These are phyloP conservation scores for Penicillium coffeae DNA, from an alignment of 495 filamentous ascomycete species.

Conservation along the genomic window DNA sequence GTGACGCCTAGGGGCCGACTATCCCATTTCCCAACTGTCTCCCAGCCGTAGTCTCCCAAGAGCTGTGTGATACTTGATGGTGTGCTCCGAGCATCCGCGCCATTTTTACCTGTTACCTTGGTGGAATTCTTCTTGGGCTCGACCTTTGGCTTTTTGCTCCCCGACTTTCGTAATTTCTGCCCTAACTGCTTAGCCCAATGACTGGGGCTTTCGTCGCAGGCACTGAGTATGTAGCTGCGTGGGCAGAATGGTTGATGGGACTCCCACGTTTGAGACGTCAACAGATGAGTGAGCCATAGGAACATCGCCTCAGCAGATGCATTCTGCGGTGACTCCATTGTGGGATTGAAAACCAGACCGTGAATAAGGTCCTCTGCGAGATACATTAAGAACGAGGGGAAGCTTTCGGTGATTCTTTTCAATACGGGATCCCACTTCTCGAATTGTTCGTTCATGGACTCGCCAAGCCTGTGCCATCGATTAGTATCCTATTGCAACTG, in stretches of 20 bases:
- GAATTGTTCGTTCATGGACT: constrained; percentile 27
- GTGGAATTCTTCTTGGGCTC: neutral
- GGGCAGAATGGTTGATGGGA: constrained; percentile 25
- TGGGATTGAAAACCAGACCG: constrained; percentile 22
- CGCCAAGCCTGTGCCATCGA: constrained; percentile 24
- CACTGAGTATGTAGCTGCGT: constrained; percentile 28
- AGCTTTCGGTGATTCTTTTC: constrained; percentile 25
- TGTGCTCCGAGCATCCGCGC: neutral
- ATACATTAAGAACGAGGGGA: constrained; percentile 29
- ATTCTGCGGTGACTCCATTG: constrained; percentile 15
- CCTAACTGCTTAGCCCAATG: constrained; percentile 30
- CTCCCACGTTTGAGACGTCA: constrained; percentile 33
- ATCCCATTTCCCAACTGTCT: constrained; percentile 29
- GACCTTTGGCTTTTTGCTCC: neutral
- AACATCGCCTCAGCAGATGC: constrained; percentile 29
- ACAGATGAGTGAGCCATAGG: constrained; percentile 41
- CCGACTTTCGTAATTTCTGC: constrained; percentile 14
- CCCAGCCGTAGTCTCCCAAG: constrained; percentile 34
- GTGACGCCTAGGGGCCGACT: constrained; percentile 34
- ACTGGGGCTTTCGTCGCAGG: constrained; percentile 30
- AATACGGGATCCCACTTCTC: constrained; percentile 36
- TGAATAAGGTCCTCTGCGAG: constrained; percentile 37
- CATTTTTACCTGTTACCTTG: constrained; percentile 1
- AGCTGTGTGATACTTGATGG: constrained; percentile 10
- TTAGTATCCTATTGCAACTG: constrained; percentile 5